Evolutionary conservation across 805 yeast genomes (phyloP), one percentile per base, ranked within the genome.

Genomic region (Yarrowia keelungensis): DNA sequence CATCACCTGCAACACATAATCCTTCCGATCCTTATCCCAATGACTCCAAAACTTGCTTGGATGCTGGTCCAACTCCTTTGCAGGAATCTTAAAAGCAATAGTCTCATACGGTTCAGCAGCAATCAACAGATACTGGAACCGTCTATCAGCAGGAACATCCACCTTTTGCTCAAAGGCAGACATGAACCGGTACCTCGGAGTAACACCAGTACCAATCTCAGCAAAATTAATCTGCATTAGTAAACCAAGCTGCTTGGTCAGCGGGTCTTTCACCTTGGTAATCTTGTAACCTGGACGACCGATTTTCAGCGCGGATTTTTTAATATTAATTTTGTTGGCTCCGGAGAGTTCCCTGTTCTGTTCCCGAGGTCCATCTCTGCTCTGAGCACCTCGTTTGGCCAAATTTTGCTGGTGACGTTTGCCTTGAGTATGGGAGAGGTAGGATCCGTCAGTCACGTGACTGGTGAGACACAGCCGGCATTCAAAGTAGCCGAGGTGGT

Each of bases 31-130:
- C 8, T 75, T 76, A 76, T 92, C 97, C 88, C 90, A 92, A 75
- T 82, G 84, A 74, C 89, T 86, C 89, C 92, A 90, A 43, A 86
- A 83, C 66, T 74, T 72, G 12, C 74, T 74, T 2, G 73, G 74
- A 32, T 73, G 64, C 49, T 72, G 71, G 70, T 84, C 86, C 14
- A 87, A 80, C 32, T 86, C 85, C 22, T 75, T 80, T 15, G 86
- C 81, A 1, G 97, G 97, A 12, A 95, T 81, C 69, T 91, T 88
- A 69, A 94, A 80, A 1, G 89, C 90, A 10, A 92, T 81, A 69
- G 88, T 91, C 70, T 92, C 94, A 76, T 91, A 95, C 1, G 98
- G 98, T 76, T 92, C 97, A 2, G 89, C 95, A n/a, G 92, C 87
- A 0, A 93, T 79, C 11, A 93, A 87, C 71, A 95, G 73, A 75